Percentiles rank a stretch among this genome's conserved stretches.
Evolutionary conservation across 176 grass and related monocot species (phyloP).

Genomic region (Elaeis guineensis): DNA sequence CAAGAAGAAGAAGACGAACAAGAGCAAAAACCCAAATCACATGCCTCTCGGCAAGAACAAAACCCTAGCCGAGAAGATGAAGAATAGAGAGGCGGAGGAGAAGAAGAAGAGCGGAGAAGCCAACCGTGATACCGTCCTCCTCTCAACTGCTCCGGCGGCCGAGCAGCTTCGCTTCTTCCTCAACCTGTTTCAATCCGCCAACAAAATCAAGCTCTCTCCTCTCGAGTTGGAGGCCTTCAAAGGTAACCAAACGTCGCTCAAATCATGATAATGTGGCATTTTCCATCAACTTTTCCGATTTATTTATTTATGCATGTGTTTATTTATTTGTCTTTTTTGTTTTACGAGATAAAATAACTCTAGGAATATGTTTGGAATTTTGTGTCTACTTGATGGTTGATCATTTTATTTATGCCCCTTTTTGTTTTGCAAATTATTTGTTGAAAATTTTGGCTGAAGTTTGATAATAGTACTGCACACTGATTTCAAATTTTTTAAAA

Average conservation of each 20-base stretch:
- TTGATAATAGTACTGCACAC: too few relatives aligned
- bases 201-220: conserved; percentile 72
- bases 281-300: neutral
- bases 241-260: conserved; percentile 25
- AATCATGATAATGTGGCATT: too few relatives aligned
- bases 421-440: too few relatives aligned
- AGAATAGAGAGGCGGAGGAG: conserved; percentile 23
- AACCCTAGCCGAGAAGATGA: conserved; percentile 9
- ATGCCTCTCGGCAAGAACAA: too few relatives aligned
- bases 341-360: neutral
- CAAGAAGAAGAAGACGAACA: conserved; percentile 1
- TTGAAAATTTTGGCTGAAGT: too few relatives aligned
- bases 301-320: neutral
- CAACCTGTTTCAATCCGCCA: conserved; percentile 57
- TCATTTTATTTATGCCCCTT: too few relatives aligned
- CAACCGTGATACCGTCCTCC: conserved; percentile 16
- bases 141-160: conserved; percentile 31
- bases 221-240: conserved; percentile 78
- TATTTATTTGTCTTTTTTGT: neutral
- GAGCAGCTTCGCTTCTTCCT: conserved; percentile 72
- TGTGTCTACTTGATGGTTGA: too few relatives aligned
- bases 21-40: conserved; percentile 5
- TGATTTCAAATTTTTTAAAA: neutral
- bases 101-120: conserved; percentile 17
- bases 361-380: too few relatives aligned